Conservation (phyloP, 1,139 yeast genomes). For the Geotrichum histeridarum region DNA sequence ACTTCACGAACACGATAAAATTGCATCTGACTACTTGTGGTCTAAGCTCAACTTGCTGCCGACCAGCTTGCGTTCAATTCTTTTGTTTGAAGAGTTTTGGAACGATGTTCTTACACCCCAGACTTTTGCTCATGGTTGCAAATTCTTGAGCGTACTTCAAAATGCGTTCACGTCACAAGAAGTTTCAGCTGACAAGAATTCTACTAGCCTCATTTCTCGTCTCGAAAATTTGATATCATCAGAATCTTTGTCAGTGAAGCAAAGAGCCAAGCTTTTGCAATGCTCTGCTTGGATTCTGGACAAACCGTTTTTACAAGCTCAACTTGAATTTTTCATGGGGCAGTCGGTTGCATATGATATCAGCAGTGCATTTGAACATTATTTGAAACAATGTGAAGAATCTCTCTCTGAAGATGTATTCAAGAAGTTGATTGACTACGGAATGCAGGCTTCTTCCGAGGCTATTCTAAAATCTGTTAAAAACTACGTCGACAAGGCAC, state of each 20-base stretch:
- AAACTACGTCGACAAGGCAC: constrained; percentile 14
- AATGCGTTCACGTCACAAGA: constrained; percentile 1
- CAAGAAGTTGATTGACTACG: constrained; percentile 12
- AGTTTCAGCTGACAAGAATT: background rate
- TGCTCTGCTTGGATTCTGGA: constrained; percentile 11
- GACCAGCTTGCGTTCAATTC: background rate
- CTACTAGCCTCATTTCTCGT: background rate
- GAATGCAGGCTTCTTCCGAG: background rate
- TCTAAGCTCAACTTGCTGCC: background rate
- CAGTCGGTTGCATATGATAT: constrained; percentile 2
- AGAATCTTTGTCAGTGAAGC: background rate
- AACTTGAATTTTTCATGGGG: constrained; percentile 1
- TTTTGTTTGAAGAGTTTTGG: constrained; percentile 14
- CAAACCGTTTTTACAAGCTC: constrained; percentile 2
- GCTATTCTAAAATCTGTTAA: constrained; percentile 8
- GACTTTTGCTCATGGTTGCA: background rate
- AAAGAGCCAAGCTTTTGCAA: constrained; percentile 9
- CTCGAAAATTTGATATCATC: background rate
- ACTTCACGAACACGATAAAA: constrained; percentile 4
- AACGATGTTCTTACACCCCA: background rate
- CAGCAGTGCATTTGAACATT: constrained; percentile 6
- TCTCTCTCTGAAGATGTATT: constrained; percentile 3
- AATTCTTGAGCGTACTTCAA: constrained; percentile 1
- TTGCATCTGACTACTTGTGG: background rate
- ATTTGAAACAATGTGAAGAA: background rate